Evolutionary conservation across 306 rosid species (phyloP), one percentile per base, ranked within the genome.

Genomic region (Clitoria ternatea): DNA sequence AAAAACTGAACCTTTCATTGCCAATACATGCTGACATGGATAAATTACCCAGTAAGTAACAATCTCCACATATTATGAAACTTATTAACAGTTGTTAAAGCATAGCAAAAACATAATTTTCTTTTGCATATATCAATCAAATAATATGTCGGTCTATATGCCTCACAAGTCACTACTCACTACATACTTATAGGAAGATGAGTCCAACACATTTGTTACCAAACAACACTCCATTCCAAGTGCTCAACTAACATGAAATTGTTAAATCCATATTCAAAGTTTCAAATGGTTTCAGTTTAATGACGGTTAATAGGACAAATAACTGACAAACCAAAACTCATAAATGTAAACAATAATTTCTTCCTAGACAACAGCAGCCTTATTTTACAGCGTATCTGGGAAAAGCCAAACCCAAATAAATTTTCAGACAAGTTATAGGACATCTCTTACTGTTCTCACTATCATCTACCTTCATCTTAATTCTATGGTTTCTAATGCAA

Each of bases 401-500:
- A 69, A 79, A 72, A 45, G 29, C 56, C 73, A 66, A 55, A 57
- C 61, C 43, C 54, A 30, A 55, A 81, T 60, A 52, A 47, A 53
- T 35, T 56, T 72, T 48, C 77, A 77, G 50, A 72, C 61, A 26
- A 26, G 20, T 7, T 66, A 49, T 33, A 52, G 18, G 62, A 43
- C 22, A 75, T 73, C 57, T 43, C 49, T 61, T 66, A 30, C 64
- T 29, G 19, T 14, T 54, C 33, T 54, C 33, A 57, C 53, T 64
- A 42, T 14, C 67, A 77, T 48, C 24, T 49, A 42, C 76, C 70
- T 53, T 36, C 48, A n/a, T 66, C 69, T 23, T 15, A 66, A 22
- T 3, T 36, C 45, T 49, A 26, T 26, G 66, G 4, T 29, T 54
- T 63, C 29, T 30, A 45, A 18, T 7, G 14, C 32, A 54, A 61